phyloP scores from a whole-genome alignment of 2,329 filamentous ascomycete species.

The Ophiostoma ulmi region DNA sequence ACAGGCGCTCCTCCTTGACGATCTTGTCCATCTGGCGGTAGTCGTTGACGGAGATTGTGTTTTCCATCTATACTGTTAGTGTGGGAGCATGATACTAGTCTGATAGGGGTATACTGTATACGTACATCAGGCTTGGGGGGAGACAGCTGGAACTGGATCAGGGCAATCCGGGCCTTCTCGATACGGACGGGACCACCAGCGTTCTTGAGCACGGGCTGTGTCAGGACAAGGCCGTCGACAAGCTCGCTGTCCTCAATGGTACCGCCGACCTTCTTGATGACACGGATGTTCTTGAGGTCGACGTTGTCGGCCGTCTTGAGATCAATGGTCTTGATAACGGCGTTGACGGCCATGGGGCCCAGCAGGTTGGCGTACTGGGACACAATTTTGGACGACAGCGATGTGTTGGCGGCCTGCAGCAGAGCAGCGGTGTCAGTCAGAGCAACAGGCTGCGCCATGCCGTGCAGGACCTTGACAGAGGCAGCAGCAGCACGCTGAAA shows the following conservation, averaged over 20 bases:
- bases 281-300: conserved; percentile 91
- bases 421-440: conserved; percentile 83
- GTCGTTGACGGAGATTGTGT: conserved; percentile 98
- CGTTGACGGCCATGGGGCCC: conserved; percentile 96
- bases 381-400: conserved; percentile 96
- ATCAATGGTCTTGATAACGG: conserved; percentile 93
- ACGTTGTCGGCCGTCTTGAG: conserved; percentile 94
- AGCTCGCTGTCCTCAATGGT: conserved; percentile 98
- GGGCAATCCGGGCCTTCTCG: conserved; percentile 93
- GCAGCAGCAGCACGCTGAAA: conserved; percentile 92
- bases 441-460: conserved; percentile 91
- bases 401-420: conserved; percentile 93
- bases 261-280: conserved; percentile 95
- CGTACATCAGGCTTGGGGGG: conserved; percentile 90
- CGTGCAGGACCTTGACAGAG: conserved; percentile 82
- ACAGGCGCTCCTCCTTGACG: conserved; percentile 96
- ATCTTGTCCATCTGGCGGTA: conserved; percentile 99
- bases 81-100: conserved; percentile 14
- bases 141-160: conserved; percentile 98
- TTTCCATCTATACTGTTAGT: conserved; percentile 70
- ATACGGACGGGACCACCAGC: conserved; percentile 85
- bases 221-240: conserved; percentile 87
- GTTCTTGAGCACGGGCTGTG: conserved; percentile 88
- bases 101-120: not conserved
- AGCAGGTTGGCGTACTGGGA: conserved; percentile 93